These are phyloP conservation scores for Mucor piriformis DNA, from an alignment of 371 early-diverging fungal genomes.

Conservation along the genomic window DNA sequence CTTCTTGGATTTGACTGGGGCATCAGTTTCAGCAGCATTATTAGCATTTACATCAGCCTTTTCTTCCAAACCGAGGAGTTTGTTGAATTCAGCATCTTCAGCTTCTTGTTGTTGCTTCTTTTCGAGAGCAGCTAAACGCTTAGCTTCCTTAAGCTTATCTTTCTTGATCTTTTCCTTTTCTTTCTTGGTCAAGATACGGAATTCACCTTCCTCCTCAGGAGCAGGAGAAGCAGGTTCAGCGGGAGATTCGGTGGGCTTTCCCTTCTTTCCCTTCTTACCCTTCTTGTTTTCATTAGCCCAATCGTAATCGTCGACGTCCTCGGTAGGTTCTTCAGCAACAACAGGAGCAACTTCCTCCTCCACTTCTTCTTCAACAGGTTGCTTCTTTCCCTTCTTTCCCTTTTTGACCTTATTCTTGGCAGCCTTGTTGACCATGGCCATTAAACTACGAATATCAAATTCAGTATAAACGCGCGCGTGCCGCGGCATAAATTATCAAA, in stretches of 20 bases:
- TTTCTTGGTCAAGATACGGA: constrained; percentile 49
- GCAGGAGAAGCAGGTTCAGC: constrained; percentile 22
- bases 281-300: constrained; percentile 47
- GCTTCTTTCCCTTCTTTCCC: constrained; percentile 47
- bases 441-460: constrained; percentile 33
- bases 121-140: constrained; percentile 51
- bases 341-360: constrained; percentile 18
- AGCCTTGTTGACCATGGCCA: constrained; percentile 55
- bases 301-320: constrained; percentile 38
- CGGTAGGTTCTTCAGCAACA: constrained; percentile 13
- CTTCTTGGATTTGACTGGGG: constrained; percentile 33
- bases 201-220: constrained; percentile 27
- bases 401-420: constrained; percentile 56
- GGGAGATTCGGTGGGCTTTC: constrained; percentile 26
- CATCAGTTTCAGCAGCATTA: constrained; percentile 10
- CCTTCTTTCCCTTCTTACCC: constrained; percentile 42
- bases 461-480: too few species aligned
- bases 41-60: constrained; percentile 11
- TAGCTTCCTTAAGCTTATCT: constrained; percentile 56
- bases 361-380: constrained; percentile 30
- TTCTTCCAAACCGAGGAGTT: constrained; percentile 33
- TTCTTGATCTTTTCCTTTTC: constrained; percentile 56
- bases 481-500: not conserved
- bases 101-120: constrained; percentile 48
- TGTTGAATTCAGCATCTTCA: constrained; percentile 42